phyloP scores from a whole-genome alignment of 2,329 filamentous ascomycete species.

The Penicillium sp. region DNA sequence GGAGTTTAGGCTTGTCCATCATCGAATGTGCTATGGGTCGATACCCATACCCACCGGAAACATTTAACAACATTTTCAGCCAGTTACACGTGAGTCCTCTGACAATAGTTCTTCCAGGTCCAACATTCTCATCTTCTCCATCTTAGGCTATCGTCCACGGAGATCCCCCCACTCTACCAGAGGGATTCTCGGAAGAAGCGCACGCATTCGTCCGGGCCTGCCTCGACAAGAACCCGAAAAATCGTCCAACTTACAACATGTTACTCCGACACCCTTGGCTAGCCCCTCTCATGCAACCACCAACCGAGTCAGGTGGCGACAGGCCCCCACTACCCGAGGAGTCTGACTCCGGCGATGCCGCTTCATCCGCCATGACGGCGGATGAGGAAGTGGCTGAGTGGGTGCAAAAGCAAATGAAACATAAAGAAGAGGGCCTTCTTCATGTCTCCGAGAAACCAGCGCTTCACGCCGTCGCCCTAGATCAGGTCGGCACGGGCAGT shows the following conservation, averaged over 20 bases:
- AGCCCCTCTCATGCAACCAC: slow-evolving; percentile 67
- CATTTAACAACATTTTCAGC: slow-evolving; percentile 97
- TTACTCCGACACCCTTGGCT: slow-evolving; percentile 90
- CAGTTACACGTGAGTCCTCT: slow-evolving; percentile 78
- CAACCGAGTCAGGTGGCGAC: slow-evolving; percentile 62
- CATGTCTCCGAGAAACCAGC: slow-evolving; percentile 67
- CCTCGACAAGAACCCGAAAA: slow-evolving; percentile 85
- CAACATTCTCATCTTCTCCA: slow-evolving; percentile 14
- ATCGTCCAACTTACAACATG: slow-evolving; percentile 91
- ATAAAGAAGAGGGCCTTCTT: slow-evolving; percentile 58
- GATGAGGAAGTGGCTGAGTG: slow-evolving; percentile 84
- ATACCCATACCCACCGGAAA: slow-evolving; percentile 96
- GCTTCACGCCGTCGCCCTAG: slow-evolving; percentile 80
- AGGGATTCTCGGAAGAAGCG: slow-evolving; percentile 74
- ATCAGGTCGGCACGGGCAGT: slow-evolving; percentile 56
- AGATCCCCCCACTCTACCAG: slow-evolving; percentile 85
- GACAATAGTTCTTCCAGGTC: background rate
- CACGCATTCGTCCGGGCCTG: slow-evolving; percentile 86
- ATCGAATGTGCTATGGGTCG: slow-evolving; percentile 93
- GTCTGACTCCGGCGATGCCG: slow-evolving; percentile 29
- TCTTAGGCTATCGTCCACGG: slow-evolving; percentile 91
- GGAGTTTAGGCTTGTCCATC: slow-evolving; percentile 89
- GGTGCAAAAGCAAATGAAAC: slow-evolving; percentile 70
- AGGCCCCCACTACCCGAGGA: slow-evolving; percentile 33
- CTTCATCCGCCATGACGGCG: slow-evolving; percentile 48